phyloP scores from a whole-genome alignment of 768 basidiomycete species.

The Mycena galopus region DNA sequence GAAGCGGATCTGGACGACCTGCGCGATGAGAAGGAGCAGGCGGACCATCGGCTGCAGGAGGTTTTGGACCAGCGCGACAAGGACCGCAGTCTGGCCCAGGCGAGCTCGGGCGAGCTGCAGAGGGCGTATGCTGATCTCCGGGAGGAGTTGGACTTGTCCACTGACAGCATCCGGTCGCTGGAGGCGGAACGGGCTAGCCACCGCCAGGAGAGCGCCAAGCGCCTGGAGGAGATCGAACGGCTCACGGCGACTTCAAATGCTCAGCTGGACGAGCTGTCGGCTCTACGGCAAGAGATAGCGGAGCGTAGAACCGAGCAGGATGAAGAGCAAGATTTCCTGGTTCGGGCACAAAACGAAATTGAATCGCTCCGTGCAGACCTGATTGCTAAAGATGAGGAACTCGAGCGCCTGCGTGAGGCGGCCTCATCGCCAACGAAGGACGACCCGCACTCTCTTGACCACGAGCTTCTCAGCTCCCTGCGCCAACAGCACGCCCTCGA shows the following conservation, averaged over 20 bases:
- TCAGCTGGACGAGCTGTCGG: slow-evolving; percentile 67
- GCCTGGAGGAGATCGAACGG: slow-evolving; percentile 70
- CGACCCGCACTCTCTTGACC: slow-evolving; percentile 70
- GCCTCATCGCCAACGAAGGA: slow-evolving; percentile 56
- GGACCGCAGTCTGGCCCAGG: slow-evolving; percentile 62
- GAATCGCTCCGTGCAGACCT: slow-evolving; percentile 78
- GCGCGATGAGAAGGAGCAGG: slow-evolving; percentile 62
- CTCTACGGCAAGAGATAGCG: slow-evolving; percentile 66
- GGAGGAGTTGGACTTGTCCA: slow-evolving; percentile 68
- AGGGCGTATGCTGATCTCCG: slow-evolving; percentile 73
- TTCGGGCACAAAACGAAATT: slow-evolving; percentile 75
- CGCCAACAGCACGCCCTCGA: slow-evolving; percentile 85
- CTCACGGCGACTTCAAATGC: slow-evolving; percentile 58
- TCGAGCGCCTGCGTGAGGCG: slow-evolving; percentile 67
- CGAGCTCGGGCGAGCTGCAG: slow-evolving; percentile 70
- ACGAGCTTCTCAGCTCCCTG: slow-evolving; percentile 79
- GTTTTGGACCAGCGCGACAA: slow-evolving; percentile 63
- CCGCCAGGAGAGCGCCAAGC: slow-evolving; percentile 67
- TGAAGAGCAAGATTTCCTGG: slow-evolving; percentile 75
- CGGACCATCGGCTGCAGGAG: slow-evolving; percentile 59
- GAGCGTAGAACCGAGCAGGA: slow-evolving; percentile 60
- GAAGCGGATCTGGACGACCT: slow-evolving; percentile 70
- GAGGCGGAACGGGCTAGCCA: slow-evolving; percentile 75
- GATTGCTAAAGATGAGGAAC: slow-evolving; percentile 72
- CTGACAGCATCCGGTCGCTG: slow-evolving; percentile 66